Base-by-base conservation (phyloP, 106 monocot genomes). In the Dendrobium catenatum region DNA sequence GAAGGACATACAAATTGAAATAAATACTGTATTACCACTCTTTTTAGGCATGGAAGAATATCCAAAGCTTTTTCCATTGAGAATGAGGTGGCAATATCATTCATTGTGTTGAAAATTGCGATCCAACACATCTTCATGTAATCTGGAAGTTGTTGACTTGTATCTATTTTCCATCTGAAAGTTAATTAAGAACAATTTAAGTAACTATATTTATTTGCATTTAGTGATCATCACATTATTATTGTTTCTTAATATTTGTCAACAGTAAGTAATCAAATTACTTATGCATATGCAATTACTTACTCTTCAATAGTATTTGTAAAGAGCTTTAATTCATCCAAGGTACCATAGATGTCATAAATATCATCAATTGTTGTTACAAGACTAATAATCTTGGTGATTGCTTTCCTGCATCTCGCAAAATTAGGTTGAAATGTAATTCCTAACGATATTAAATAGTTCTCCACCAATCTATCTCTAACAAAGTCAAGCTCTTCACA, bases 271-370 rank as follows among this genome's bases (percentile, higher is more conserved):
- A 51, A 11, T 51, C 13, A 51, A 51, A 51, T 13, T 13, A 2
- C 13, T 17, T 51, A 51, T 51, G 51, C 2, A 51, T 13, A 51
- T 51, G 1, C 13, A 15, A 13, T 73, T 27, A 67, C 51, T 87
- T 29, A 91, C 93, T 83, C 86, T 15, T 84, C 48, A 15, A 91
- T 72, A 42, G 84, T 87, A 58, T 83, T 47, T 16, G 90, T 93
- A 72, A 93, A 93, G 8, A 86, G 82, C 31, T 81, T 77, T 26
- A 89, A 55, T 79, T 91, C 93, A 15, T 94, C 87, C 3, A 86
- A 37, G 29, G 91, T 72, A 26, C 87, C 91, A 78, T 91, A 91
- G 4, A 89, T 33, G 73, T 94, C 91, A 77, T 91, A 94, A 13
- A 91, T 47, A 77, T 93, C 90, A 77, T 93, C 90, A 9, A 90